Evolutionary conservation across 2,329 filamentous ascomycete species (phyloP), one percentile per base, ranked within the genome.

Genomic region (Nothopassalora personata): DNA sequence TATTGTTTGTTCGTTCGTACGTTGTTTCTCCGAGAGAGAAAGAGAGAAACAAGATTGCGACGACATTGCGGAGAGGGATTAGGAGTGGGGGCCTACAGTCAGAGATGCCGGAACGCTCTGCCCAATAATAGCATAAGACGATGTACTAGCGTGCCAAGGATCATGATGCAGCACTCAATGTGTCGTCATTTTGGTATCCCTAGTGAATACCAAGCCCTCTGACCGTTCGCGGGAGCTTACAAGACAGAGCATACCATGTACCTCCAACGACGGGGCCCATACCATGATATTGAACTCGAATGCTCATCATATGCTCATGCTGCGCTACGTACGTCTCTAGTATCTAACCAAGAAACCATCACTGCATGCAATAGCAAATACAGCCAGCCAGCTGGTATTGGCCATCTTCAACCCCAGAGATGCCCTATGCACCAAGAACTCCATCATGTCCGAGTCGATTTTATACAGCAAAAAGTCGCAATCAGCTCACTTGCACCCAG

Each of bases 371-470:
- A 19, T 27, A 49, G 39, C n/a, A 43, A n/a, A 43, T n/a, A 43
- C 39, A 28, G 28, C 15, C 49, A 34, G 49, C 49, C 49, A 51
- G 49, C 49, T 51, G 49, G 49, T 51, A 34, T 51, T 34, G 49
- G 49, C 49, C 27, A 18, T 51, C 30, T 30, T 34, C 23, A 31
- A 34, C 15, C 28, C 23, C 49, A 11, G 15, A 13, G 28, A 11
- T 4, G 49, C 49, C 50, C 48, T 46, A 30, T 39, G 36, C 59
- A 53, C 59, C 59, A 15, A 23, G 23, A 48, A 61, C 59, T 54
- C 59, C 59, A 10, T 30, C 53, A 51, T 55, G 47, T 49, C 56
- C 39, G n/a, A 15, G n/a, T 18, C 58, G 30, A 18, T 55, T 19
- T 57, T 47, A 57, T 13, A 43, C 39, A 61, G 46, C 51, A 55